Base-by-base conservation (phyloP, 306 rosid species). In the Canavalia gladiata region DNA sequence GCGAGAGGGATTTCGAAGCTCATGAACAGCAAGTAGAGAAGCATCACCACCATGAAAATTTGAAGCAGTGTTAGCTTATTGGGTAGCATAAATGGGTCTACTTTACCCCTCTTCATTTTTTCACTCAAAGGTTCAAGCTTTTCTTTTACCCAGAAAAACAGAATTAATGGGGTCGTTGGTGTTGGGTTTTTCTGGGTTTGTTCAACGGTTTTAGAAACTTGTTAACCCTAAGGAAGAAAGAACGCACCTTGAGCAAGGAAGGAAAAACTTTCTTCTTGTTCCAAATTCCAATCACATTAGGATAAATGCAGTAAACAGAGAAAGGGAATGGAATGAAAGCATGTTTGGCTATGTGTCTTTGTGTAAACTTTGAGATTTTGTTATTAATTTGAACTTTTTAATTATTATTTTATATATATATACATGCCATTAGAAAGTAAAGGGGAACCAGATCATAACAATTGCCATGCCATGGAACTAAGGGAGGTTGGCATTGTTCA, bases 1-100 rank as follows among this genome's bases (percentile, higher is more conserved):
- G 88, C 91, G 3, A 87, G 85, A 18, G 97, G 97, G 72, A 94
- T 91, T 84, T 95, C 99, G 77, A 95, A 91, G 85, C 86, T 88
- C 86, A 92, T 88, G 85, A 90, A 83, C 25, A 95, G 91, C 67
- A 93, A 50, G 86, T 85, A 95, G 10, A 90, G 28, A 64, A 93
- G 81, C 83, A 88, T 77, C 11, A 87, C 67, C 50, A 74, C 87
- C 90, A 90, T 87, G 58, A 95, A 67, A 71, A 93, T 77, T 71
- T 95, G 99, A 75, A 95, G 84, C 83, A 93, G 82, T 45, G 91
- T 87, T 75, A 90, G 83, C 72, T 89, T 89, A 72, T 82, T 89
- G 59, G 87, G 86, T 28, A 89, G 64, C 57, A 83, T 52, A 54
- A 81, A 72, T 3, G 82, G 54, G 74, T 91, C 97, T 12, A 81